These are phyloP conservation scores for Amanita pseudoporphyria DNA, from an alignment of 768 basidiomycete species.

Conservation along the genomic window DNA sequence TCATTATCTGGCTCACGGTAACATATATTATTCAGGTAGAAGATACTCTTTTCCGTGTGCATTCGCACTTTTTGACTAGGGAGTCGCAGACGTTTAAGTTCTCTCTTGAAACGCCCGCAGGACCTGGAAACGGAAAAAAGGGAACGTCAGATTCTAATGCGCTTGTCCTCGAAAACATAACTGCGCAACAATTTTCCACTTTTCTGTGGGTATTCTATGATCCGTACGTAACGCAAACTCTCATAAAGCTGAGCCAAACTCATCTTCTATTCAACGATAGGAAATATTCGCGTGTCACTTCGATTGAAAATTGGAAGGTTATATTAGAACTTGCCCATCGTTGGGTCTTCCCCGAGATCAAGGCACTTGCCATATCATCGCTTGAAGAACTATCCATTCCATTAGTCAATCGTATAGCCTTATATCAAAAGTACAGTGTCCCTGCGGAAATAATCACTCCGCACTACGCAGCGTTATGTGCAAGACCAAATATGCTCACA, in stretches of 20 bases:
- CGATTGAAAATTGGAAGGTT: conserved; percentile 40
- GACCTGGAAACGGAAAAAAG: conserved; percentile 19
- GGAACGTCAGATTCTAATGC: conserved; percentile 33
- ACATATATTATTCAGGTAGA: conserved; percentile 33
- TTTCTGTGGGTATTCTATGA: conserved; percentile 53
- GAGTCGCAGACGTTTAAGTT: conserved; percentile 42
- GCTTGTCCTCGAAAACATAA: conserved; percentile 29
- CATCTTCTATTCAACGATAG: conserved; percentile 38
- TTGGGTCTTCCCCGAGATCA: conserved; percentile 26
- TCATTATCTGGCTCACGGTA: background rate
- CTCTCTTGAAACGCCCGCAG: conserved; percentile 21
- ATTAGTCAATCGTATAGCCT: conserved; percentile 23
- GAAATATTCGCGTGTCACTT: conserved; percentile 24
- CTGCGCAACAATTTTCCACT: conserved; percentile 28
- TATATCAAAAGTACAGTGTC: conserved; percentile 45
- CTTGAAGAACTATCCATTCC: background rate
- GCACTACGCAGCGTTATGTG: conserved; percentile 45
- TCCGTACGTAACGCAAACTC: conserved; percentile 24
- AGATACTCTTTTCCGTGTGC: conserved; percentile 44
- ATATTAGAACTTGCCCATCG: conserved; percentile 45
- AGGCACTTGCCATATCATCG: background rate
- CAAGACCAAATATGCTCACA: conserved; percentile 38
- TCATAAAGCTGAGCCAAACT: conserved; percentile 40
- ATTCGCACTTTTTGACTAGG: conserved; percentile 53
- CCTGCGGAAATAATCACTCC: conserved; percentile 39